Evolutionary conservation across 345 rosid species (phyloP).

Genomic region (Gossypium sturtianum): DNA sequence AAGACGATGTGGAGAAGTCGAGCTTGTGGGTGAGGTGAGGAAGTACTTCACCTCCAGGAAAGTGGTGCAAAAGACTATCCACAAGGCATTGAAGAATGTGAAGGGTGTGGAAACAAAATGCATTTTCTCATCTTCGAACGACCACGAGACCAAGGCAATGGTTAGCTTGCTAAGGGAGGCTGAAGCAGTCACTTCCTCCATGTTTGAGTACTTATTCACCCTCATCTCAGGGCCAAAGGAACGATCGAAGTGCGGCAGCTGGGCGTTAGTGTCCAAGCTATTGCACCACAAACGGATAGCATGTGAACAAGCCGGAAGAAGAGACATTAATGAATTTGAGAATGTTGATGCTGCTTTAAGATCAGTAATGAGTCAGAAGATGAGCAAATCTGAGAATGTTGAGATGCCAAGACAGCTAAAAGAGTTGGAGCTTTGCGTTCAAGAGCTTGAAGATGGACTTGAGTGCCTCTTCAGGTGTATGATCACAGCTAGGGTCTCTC

Average conservation of each 20-base stretch:
- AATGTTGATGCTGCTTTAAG: conserved; percentile 18
- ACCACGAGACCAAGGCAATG: too few relatives aligned
- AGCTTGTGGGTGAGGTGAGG: too few relatives aligned
- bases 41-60: too few relatives aligned
- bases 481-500: conserved; percentile 12
- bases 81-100: conserved; percentile 9
- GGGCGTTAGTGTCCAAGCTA: conserved; percentile 26
- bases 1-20: too few relatives aligned
- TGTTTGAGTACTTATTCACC: too few relatives aligned
- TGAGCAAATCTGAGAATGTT: background rate
- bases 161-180: background rate
- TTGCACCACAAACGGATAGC: conserved; percentile 14
- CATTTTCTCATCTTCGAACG: too few relatives aligned
- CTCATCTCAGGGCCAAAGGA: too few relatives aligned
- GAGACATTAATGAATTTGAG: conserved; percentile 15
- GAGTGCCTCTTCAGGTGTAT: conserved; percentile 7
- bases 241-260: too few relatives aligned
- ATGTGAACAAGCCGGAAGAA: conserved; percentile 11
- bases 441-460: conserved; percentile 30
- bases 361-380: background rate
- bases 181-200: background rate
- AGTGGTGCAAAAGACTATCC: conserved; percentile 10
- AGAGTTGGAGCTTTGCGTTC: conserved; percentile 22
- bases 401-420: conserved; percentile 11
- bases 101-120: conserved; percentile 4